Base-by-base conservation (phyloP, 2,329 filamentous ascomycete species). In the Peltaster fructicola region DNA sequence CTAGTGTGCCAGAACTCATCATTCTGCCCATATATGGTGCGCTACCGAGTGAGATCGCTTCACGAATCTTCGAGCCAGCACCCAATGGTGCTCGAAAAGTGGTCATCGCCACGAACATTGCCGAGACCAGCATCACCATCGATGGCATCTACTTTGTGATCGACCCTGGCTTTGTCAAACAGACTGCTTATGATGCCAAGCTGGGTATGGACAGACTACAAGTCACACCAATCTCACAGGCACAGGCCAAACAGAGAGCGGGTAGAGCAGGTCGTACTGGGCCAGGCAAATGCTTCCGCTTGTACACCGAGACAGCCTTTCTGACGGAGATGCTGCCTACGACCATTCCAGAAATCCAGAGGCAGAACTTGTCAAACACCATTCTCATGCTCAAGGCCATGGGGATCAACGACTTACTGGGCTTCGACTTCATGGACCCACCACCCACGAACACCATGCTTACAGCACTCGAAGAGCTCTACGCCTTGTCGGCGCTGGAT, bases 371-470 rank as follows among this genome's bases (percentile, higher is more conserved):
- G 26, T 78, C 81, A 0, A 73, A 78, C 38, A 93, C 85, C 0
- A 95, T 98, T 49, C 64, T 98, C 22, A 92, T 93, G 78, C 66
- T 98, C 24, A 98, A 98, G 49, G 88, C 88, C 0, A 95, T 98
- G 82, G 88, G 90, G 3, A 95, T 98, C 51, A 95, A 98, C 45
- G 88, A 98, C 45, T 61, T 98, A 2, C 63, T 98, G 8, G 82
- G 91, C 45, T 98, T 98, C 43, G 85, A 95, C 53, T 98, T 98
- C 43, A 95, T 98, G 85, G 88, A 98, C 43, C 84, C 88, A 0
- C 88, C 88, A 0, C 88, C 88, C 0, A 88, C 88, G 15, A 93
- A 95, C 43, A 95, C 88, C 8, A 93, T 95, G 81, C 65, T 98
- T 35, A 91, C 82, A 24, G 88, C 88, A 0, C 59, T 98, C 3